phyloP scores from a whole-genome alignment of 106 monocot species.

The Acorus gramineus region DNA sequence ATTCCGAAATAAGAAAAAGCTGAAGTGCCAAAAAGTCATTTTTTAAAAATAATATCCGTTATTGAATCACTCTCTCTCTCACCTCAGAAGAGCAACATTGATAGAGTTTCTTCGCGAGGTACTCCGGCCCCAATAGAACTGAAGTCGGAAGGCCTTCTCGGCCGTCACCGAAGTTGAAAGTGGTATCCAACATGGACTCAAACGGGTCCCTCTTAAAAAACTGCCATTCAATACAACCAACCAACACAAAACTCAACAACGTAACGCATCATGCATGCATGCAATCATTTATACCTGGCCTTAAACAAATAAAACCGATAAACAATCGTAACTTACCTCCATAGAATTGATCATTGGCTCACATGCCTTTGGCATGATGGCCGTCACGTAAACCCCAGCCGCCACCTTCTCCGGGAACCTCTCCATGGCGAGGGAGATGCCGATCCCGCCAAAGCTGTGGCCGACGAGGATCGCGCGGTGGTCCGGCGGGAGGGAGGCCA shows the following conservation, averaged over 20 bases:
- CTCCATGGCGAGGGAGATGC: constrained; percentile 30
- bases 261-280: too few species aligned
- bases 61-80: background rate
- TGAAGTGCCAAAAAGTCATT: too few species aligned
- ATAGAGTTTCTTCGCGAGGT: background rate
- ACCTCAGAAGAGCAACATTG: background rate
- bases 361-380: constrained; percentile 12
- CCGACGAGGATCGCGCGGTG: constrained; percentile 37
- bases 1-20: too few species aligned
- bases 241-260: too few species aligned
- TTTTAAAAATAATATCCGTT: too few species aligned
- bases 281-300: background rate
- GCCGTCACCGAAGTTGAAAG: too few species aligned
- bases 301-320: background rate
- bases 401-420: constrained; percentile 34
- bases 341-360: too few species aligned
- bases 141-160: too few species aligned
- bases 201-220: too few species aligned
- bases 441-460: constrained; percentile 42
- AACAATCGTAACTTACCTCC: too few species aligned
- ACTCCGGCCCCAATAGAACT: background rate
- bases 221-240: too few species aligned
- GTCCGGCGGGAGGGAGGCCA: constrained; percentile 11
- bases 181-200: too few species aligned
- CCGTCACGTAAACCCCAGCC: constrained; percentile 25